Conservation (phyloP, 257 asterid genomes). For the Leptodermis oblonga region DNA sequence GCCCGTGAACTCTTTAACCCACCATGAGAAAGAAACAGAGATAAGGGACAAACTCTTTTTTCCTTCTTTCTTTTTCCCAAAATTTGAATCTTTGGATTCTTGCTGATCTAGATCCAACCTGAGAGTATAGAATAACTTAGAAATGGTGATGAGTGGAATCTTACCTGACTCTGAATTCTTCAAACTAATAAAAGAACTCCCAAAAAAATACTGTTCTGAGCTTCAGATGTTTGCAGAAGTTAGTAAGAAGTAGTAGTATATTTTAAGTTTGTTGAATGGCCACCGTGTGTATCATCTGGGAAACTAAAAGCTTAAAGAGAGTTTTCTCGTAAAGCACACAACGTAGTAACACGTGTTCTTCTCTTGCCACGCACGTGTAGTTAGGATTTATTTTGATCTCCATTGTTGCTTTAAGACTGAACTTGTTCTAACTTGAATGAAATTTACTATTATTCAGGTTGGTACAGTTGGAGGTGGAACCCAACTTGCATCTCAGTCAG, state of each 20-base stretch:
- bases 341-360: neutral
- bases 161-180: conserved; percentile 4
- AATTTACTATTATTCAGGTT: conserved; percentile 26
- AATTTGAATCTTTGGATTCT: conserved; percentile 13
- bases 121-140: neutral
- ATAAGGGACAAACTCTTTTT: neutral
- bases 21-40: neutral
- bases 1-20: neutral
- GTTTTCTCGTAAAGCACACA: neutral
- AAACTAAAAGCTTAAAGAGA: neutral
- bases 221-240: conserved; percentile 13
- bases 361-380: conserved; percentile 3
- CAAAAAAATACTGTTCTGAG: conserved; percentile 3
- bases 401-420: conserved; percentile 3
- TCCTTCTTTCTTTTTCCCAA: neutral
- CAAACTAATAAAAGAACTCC: neutral
- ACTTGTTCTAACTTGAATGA: neutral
- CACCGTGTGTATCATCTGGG: conserved; percentile 3
- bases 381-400: neutral
- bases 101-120: conserved; percentile 10
- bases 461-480: conserved; percentile 60
- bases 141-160: conserved; percentile 13
- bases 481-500: conserved; percentile 50
- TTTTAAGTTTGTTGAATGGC: neutral
- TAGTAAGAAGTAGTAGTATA: too few species aligned